Evolutionary conservation across 768 basidiomycete species (phyloP).

Genomic region (Macrolepiota dolichaula): DNA sequence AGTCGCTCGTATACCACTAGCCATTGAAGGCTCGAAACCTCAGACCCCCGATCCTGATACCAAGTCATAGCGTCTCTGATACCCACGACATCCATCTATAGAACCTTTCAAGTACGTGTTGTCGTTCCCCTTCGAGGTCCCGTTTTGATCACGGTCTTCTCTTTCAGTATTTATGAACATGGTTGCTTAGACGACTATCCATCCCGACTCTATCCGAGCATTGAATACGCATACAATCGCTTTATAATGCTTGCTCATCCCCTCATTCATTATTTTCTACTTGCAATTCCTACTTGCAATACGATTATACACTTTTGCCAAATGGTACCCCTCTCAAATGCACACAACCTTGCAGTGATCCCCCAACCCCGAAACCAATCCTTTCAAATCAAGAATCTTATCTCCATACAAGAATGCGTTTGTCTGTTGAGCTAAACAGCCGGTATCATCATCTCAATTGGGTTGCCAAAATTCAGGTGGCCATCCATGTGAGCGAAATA

Average conservation of each 20-base stretch:
- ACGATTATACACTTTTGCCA: too few species aligned
- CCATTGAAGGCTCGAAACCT: neutral
- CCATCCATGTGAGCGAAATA: too few species aligned
- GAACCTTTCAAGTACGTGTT: neutral
- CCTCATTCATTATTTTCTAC: neutral
- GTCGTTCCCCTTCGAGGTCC: neutral
- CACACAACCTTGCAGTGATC: too few species aligned
- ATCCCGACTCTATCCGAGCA: neutral
- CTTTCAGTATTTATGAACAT: neutral
- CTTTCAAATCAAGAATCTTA: too few species aligned
- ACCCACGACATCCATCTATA: neutral
- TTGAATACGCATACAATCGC: neutral
- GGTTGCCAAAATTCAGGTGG: too few species aligned
- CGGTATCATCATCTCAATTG: too few species aligned
- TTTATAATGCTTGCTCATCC: neutral
- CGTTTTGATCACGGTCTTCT: neutral
- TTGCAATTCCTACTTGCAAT: too few species aligned
- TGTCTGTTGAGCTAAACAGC: too few species aligned
- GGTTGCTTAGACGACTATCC: neutral
- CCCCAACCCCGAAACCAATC: too few species aligned
- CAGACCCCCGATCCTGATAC: neutral
- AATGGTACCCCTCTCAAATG: too few species aligned
- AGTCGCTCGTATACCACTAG: neutral
- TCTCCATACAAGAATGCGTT: too few species aligned
- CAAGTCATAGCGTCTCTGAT: neutral